phyloP scores from a whole-genome alignment of 2,329 filamentous ascomycete species.

The Ophiocordyceps camponoti-floridani region DNA sequence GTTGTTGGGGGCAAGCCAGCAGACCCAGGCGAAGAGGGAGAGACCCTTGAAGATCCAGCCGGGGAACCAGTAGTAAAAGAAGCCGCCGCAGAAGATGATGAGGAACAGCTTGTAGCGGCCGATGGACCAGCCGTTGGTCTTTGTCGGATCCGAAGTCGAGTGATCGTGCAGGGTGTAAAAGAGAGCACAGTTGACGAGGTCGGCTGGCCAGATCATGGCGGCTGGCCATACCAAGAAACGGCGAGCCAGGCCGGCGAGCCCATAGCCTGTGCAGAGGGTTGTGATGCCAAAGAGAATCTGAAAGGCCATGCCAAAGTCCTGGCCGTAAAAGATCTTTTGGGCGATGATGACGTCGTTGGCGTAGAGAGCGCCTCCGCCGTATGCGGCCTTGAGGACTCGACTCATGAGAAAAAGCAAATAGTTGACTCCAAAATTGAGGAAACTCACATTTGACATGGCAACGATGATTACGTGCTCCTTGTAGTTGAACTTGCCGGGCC shows the following conservation, averaged over 20 bases:
- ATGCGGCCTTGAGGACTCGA: slow-evolving; percentile 11
- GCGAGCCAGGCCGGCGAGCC: slow-evolving; percentile 39
- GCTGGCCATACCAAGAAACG: slow-evolving; percentile 43
- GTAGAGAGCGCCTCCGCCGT: slow-evolving; percentile 14
- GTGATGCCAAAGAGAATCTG: slow-evolving; percentile 41
- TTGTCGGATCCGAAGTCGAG: slow-evolving; percentile 28
- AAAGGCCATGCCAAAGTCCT: slow-evolving; percentile 35
- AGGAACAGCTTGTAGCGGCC: slow-evolving; percentile 40
- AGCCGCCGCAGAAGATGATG: slow-evolving; percentile 28
- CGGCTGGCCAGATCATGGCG: slow-evolving; percentile 46
- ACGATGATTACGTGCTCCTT: slow-evolving; percentile 31
- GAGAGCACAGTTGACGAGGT: slow-evolving; percentile 41
- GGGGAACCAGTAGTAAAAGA: slow-evolving; percentile 40
- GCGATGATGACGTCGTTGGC: slow-evolving; percentile 23
- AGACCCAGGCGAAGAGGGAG: slow-evolving; percentile 39
- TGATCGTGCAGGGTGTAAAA: slow-evolving; percentile 49
- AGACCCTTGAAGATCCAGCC: slow-evolving; percentile 40
- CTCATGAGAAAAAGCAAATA: too few relatives aligned
- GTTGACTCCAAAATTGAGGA: too few relatives aligned
- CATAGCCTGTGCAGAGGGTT: slow-evolving; percentile 45
- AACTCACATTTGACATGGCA: slow-evolving; percentile 12
- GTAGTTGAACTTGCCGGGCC: slow-evolving; percentile 24
- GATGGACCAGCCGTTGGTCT: slow-evolving; percentile 39
- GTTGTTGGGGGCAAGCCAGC: slow-evolving; percentile 45
- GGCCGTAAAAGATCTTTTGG: slow-evolving; percentile 28